These are phyloP conservation scores for Decorospora gaudefroyi DNA, from an alignment of 2,329 filamentous ascomycete species.

Conservation along the genomic window DNA sequence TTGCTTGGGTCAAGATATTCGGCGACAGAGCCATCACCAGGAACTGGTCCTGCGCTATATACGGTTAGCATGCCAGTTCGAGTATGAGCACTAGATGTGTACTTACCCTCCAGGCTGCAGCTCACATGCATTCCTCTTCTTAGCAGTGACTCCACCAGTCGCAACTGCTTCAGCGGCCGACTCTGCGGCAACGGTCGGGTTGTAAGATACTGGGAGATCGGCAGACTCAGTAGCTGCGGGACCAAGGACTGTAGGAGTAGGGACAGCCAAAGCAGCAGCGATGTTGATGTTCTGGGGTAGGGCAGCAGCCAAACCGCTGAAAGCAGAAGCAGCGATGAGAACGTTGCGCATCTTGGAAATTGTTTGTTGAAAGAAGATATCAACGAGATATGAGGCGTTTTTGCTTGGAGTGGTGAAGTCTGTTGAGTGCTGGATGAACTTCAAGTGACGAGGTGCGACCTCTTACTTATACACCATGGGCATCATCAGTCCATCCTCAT, in stretches of 20 bases:
- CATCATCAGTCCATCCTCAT: too few relatives aligned
- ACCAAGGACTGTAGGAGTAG: conserved; percentile 33
- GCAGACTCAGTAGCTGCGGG: conserved; percentile 29
- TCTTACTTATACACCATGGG: conserved; percentile 20
- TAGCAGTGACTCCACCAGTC: conserved; percentile 12
- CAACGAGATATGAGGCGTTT: conserved; percentile 10
- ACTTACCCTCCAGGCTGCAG: conserved; percentile 23
- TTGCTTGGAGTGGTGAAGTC: conserved; percentile 7
- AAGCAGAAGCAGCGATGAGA: conserved; percentile 20
- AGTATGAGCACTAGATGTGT: not conserved
- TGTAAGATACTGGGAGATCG: conserved; percentile 1
- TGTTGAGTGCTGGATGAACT: conserved; percentile 15
- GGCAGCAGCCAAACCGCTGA: conserved; percentile 24
- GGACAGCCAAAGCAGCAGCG: conserved; percentile 43
- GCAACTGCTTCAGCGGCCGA: conserved; percentile 20
- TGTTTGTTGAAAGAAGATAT: conserved; percentile 8
- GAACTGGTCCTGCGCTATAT: not conserved
- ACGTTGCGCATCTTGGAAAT: conserved; percentile 32
- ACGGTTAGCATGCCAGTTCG: conserved; percentile 1
- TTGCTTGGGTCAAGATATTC: conserved; percentile 17
- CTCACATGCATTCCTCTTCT: conserved; percentile 21
- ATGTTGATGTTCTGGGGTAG: conserved; percentile 45
- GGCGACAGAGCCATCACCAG: not conserved
- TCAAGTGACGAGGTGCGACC: conserved; percentile 11
- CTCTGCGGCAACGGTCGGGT: conserved; percentile 1